Evolutionary conservation across 306 rosid species (phyloP).

Genomic region (Vachellia pachyceras): DNA sequence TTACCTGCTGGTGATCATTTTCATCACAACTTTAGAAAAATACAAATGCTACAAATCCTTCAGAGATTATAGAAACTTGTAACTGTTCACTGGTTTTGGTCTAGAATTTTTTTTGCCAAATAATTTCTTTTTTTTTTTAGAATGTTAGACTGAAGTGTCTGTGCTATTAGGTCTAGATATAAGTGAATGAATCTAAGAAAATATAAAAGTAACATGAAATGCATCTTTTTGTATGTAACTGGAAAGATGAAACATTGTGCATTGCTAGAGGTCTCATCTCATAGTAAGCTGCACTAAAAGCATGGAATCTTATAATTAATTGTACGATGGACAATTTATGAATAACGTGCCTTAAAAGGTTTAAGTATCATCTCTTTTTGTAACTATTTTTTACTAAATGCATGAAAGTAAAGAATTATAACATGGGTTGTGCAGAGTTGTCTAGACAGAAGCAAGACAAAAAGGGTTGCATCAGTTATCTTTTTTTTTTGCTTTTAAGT

Average conservation of each 20-base stretch:
- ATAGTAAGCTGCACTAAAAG: not conserved
- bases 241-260: not conserved
- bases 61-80: not conserved
- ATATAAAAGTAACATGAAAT: not conserved
- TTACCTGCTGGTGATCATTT: not conserved
- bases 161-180: not conserved
- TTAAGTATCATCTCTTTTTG: not conserved
- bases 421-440: slow-evolving; percentile 33
- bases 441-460: slow-evolving; percentile 24
- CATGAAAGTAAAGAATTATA: not conserved
- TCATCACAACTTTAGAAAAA: not conserved
- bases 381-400: not conserved
- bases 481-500: slow-evolving; percentile 30
- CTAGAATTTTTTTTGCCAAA: not conserved
- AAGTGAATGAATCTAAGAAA: not conserved
- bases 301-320: not conserved
- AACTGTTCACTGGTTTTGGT: slow-evolving; percentile 36
- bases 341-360: not conserved
- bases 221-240: not conserved
- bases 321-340: not conserved
- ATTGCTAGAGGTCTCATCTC: not conserved
- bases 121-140: not conserved
- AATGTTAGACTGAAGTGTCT: not conserved
- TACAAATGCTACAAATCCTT: not conserved
- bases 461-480: slow-evolving; percentile 24